phyloP scores from a whole-genome alignment of 176 grass and related monocot species.

The Oryza meridionalis region DNA sequence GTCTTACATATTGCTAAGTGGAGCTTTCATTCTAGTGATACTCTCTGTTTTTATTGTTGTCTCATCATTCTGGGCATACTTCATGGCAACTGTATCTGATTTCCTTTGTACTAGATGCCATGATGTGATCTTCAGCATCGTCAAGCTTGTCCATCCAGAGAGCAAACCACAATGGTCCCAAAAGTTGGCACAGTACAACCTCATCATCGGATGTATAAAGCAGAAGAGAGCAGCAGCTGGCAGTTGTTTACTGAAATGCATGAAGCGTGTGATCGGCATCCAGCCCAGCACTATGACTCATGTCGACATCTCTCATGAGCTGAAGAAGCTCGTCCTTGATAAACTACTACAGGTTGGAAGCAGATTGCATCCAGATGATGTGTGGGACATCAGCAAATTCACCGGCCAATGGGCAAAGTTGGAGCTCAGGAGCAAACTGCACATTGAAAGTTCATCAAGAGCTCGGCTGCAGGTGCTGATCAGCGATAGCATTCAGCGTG shows the following conservation, averaged over 20 bases:
- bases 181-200: neutral
- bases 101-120: no score
- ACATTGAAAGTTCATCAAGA: neutral
- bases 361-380: neutral
- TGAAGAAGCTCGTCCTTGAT: slow-evolving; percentile 37
- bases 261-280: neutral
- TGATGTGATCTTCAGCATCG: neutral
- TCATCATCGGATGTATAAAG: neutral
- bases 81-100: no score
- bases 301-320: neutral
- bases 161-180: neutral
- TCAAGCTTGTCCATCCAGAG: neutral
- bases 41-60: slow-evolving; percentile 22
- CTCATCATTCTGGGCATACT: slow-evolving; percentile 28
- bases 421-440: neutral
- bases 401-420: slow-evolving; percentile 20
- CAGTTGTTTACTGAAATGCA: neutral
- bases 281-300: neutral
- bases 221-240: neutral
- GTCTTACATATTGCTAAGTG: slow-evolving; percentile 32
- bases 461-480: neutral
- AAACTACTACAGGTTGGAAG: neutral
- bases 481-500: neutral
- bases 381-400: slow-evolving; percentile 25
- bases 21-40: slow-evolving; percentile 28